phyloP scores from a whole-genome alignment of 805 yeast genomes.

The Pichia rugopelliculosa region DNA sequence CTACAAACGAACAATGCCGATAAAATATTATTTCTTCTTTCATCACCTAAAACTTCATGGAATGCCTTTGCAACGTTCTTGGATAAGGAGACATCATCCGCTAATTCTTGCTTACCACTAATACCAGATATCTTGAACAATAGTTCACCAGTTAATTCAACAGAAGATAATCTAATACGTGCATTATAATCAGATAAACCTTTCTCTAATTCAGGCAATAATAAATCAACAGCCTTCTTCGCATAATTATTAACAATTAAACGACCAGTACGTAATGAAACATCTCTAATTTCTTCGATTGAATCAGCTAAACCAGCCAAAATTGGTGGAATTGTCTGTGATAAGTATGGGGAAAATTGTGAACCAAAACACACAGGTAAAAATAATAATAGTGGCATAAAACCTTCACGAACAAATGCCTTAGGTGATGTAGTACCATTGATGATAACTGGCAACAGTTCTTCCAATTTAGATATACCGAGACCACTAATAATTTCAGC shows the following conservation, averaged over 20 bases:
- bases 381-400: conserved; percentile 79
- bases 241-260: conserved; percentile 88
- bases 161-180: conserved; percentile 87
- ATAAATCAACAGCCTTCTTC: conserved; percentile 81
- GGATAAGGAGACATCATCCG: conserved; percentile 42
- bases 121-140: conserved; percentile 92
- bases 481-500: conserved; percentile 91
- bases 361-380: conserved; percentile 92
- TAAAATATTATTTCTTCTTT: conserved; percentile 79
- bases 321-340: conserved; percentile 83
- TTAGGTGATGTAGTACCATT: conserved; percentile 61
- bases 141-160: conserved; percentile 91
- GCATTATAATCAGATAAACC: conserved; percentile 79
- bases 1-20: conserved; percentile 89
- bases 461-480: conserved; percentile 83
- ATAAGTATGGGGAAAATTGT: conserved; percentile 83
- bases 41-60: conserved; percentile 74
- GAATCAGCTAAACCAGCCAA: conserved; percentile 85
- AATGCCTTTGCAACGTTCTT: conserved; percentile 55
- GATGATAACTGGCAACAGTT: conserved; percentile 73
- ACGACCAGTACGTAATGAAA: conserved; percentile 88
- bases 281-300: conserved; percentile 80
- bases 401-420: conserved; percentile 79
- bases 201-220: conserved; percentile 86
- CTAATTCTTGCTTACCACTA: conserved; percentile 64